Base-by-base conservation (phyloP, 371 early-diverging fungal species). In the Synchytrium microbalum region DNA sequence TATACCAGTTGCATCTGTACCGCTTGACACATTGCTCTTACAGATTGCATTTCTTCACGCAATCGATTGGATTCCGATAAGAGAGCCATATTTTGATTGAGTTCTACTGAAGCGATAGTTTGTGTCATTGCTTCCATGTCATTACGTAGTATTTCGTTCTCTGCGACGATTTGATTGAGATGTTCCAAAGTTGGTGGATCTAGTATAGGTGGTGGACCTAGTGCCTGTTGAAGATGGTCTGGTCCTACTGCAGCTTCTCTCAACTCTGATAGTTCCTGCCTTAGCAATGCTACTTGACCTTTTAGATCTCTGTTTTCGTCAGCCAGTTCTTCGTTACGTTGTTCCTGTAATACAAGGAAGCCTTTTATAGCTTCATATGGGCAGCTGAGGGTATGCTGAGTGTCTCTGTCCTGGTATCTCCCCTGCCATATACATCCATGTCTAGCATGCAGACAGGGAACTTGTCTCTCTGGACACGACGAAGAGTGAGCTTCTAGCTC, bases 351-450 rank as follows among this genome's bases (percentile, higher is more conserved):
- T 3, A 65, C 63, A 8, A 87, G 64, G 53, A 78, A 85, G 0
- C 75, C 76, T 46, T 85, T 82, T 54, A 88, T 80, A 16, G 79
- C 71, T 58, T 85, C 88, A 58, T 83, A 87, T 0, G 85, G 70
- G 58, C 89, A 89, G 8, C 64, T 59, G 0, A 69, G 56, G 5
- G 71, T 61, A 66, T 88, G 88, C 0, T 64, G 64, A 3, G 69
- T 62, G 2, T 64, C 60, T 29, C 79, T 59, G 1, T 73, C 67
- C 32, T 70, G 69, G 14, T 83, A 71, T 31, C 75, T 73, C 2
- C 85, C 86, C 23, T 62, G 65, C 89, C 89, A 89, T 3, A 68
- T 58, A 64, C 89, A 89, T 0, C 89, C 88, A 64, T 79, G 83
- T 19, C 76, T 73, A 19, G 71, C 59, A 26, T 82, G 74, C 0